Conservation (phyloP, 768 basidiomycete genomes). For the Termitomyces sp. region DNA sequence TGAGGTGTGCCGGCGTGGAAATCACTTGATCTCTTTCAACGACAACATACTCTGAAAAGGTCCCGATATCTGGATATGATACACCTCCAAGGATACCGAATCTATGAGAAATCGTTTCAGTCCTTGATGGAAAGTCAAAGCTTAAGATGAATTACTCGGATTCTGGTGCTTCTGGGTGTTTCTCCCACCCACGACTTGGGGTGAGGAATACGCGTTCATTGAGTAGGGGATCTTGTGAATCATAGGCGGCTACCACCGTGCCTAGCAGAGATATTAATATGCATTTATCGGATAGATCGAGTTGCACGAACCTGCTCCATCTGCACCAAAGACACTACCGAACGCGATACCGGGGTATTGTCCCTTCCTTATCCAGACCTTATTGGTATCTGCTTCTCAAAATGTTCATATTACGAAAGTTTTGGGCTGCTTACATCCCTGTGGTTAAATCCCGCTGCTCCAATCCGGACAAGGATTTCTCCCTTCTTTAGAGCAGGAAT, state of each 20-base stretch:
- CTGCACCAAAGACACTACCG: conserved; percentile 63
- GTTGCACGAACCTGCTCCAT: conserved; percentile 60
- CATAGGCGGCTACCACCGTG: conserved; percentile 54
- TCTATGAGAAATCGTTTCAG: conserved; percentile 22
- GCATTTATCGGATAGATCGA: background rate
- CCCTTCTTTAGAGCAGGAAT: conserved; percentile 50
- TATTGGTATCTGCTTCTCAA: conserved; percentile 6
- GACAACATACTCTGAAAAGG: conserved; percentile 73
- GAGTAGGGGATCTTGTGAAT: conserved; percentile 52
- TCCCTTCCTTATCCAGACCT: conserved; percentile 76
- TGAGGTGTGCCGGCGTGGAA: conserved; percentile 60
- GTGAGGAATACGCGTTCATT: conserved; percentile 69
- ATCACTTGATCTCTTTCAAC: conserved; percentile 71
- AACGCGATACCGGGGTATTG: conserved; percentile 60
- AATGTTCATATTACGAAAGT: background rate
- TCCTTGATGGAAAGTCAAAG: background rate
- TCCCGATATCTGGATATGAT: conserved; percentile 52
- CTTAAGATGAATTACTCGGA: conserved; percentile 35
- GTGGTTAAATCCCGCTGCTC: conserved; percentile 74
- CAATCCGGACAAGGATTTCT: conserved; percentile 64
- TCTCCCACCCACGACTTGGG: conserved; percentile 77
- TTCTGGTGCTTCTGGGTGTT: conserved; percentile 62
- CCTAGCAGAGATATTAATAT: conserved; percentile 35
- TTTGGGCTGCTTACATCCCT: conserved; percentile 47
- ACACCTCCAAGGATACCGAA: conserved; percentile 69